Conservation (phyloP, 2,329 filamentous ascomycete species). For the Colletotrichum sp. region DNA sequence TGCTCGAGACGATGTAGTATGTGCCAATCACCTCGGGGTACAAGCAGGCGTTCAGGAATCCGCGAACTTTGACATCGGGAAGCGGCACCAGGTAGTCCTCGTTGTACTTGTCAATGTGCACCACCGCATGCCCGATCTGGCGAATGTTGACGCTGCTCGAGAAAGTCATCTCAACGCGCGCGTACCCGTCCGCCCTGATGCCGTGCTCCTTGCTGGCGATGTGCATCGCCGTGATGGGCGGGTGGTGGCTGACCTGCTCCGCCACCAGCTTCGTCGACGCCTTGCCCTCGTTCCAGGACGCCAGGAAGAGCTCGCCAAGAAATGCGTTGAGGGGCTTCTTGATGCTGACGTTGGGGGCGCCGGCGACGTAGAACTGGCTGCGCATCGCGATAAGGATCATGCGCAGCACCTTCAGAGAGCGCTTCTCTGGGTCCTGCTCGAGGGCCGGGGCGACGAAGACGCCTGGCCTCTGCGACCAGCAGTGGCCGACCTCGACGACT, state of each 20-base stretch:
- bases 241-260: conserved; percentile 59
- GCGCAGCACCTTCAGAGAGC: conserved; percentile 50
- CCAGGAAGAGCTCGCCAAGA: conserved; percentile 55
- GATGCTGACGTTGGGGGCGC: conserved; percentile 50
- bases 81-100: conserved; percentile 56
- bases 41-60: conserved; percentile 49
- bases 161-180: conserved; percentile 57
- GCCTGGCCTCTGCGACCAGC: conserved; percentile 53
- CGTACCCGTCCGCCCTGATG: conserved; percentile 54
- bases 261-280: conserved; percentile 38
- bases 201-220: conserved; percentile 46
- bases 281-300: conserved; percentile 35
- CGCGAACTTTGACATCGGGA: conserved; percentile 52
- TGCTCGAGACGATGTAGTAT: conserved; percentile 49
- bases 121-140: conserved; percentile 53
- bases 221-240: conserved; percentile 58
- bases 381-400: conserved; percentile 51
- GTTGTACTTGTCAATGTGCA: conserved; percentile 52
- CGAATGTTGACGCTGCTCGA: conserved; percentile 53
- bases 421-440: conserved; percentile 45
- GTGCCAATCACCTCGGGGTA: conserved; percentile 54
- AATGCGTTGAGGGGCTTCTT: conserved; percentile 61
- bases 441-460: conserved; percentile 53
- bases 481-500: conserved; percentile 55
- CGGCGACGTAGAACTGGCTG: conserved; percentile 52